phyloP scores from a whole-genome alignment of 2,329 filamentous ascomycete genomes.

The Cordyceps fumosorosea region DNA sequence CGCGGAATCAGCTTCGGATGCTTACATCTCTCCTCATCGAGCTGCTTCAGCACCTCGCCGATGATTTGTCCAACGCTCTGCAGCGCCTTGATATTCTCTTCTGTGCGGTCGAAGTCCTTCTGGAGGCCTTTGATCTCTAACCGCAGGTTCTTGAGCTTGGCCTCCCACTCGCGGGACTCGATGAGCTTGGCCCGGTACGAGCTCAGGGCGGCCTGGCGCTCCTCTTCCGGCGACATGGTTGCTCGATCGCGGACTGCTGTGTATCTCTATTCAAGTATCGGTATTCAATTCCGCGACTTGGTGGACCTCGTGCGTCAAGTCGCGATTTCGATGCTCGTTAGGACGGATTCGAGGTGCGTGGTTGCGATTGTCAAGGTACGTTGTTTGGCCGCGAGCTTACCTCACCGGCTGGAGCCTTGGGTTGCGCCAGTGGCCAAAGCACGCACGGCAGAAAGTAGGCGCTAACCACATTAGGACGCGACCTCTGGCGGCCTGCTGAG shows the following conservation, averaged over 20 bases:
- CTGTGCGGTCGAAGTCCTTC: slow-evolving; percentile 91
- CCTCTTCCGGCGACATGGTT: slow-evolving; percentile 48
- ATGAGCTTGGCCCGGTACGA: slow-evolving; percentile 76
- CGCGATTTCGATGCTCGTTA: neutral
- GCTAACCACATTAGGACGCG: slow-evolving; percentile 3
- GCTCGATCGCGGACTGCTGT: slow-evolving; percentile 12
- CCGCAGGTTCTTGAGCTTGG: slow-evolving; percentile 89
- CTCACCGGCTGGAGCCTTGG: slow-evolving; percentile 31
- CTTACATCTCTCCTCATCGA: slow-evolving; percentile 97
- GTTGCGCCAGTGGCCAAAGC: slow-evolving; percentile 8
- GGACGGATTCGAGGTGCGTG: neutral
- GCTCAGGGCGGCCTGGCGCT: slow-evolving; percentile 64
- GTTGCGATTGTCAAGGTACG: slow-evolving; percentile 2
- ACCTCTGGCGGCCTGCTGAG: too few species aligned
- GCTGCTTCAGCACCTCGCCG: slow-evolving; percentile 95
- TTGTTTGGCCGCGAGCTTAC: slow-evolving; percentile 28
- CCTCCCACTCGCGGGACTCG: slow-evolving; percentile 97
- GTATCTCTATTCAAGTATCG: neutral
- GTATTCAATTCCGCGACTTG: neutral
- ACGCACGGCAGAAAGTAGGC: slow-evolving; percentile 12
- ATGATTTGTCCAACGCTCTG: slow-evolving; percentile 99
- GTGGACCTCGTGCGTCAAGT: neutral
- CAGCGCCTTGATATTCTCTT: slow-evolving; percentile 98
- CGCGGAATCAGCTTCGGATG: slow-evolving; percentile 17
- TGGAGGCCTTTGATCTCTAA: slow-evolving; percentile 94